Conservation (phyloP, 345 rosid species). For the Euphorbia tirucalli region DNA sequence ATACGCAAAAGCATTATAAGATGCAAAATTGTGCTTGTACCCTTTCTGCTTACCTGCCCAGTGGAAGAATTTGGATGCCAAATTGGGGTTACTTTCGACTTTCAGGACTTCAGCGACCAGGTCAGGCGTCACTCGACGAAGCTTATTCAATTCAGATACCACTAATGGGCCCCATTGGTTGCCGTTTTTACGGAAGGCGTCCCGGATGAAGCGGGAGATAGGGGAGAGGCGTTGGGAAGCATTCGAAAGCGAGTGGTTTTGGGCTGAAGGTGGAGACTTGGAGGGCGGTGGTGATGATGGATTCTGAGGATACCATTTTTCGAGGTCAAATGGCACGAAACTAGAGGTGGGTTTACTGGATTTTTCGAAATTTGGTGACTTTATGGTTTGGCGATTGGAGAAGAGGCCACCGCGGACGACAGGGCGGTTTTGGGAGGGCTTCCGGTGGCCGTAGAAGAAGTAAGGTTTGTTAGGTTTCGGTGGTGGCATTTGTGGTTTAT, state of each 20-base stretch:
- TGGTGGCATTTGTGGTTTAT: no score
- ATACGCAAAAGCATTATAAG: conserved; percentile 90
- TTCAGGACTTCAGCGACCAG: conserved; percentile 82
- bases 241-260: conserved; percentile 29
- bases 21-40: conserved; percentile 59
- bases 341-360: conserved; percentile 9
- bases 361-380: conserved; percentile 7
- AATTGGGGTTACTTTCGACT: conserved; percentile 43
- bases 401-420: conserved; percentile 75
- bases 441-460: conserved; percentile 82
- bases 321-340: conserved; percentile 49
- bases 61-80: conserved; percentile 82
- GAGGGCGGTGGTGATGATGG: conserved; percentile 25
- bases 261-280: conserved; percentile 7
- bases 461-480: conserved; percentile 48
- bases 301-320: conserved; percentile 63
- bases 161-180: conserved; percentile 65
- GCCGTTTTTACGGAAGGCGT: conserved; percentile 62
- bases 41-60: conserved; percentile 98
- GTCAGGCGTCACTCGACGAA: conserved; percentile 80
- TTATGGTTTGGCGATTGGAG: conserved; percentile 59
- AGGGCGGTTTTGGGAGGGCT: conserved; percentile 78
- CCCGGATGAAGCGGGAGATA: conserved; percentile 73
- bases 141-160: conserved; percentile 67
- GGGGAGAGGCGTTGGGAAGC: conserved; percentile 62